A percentile compares a stretch with the other conserved stretches of the same genome.
phyloP scores from a whole-genome alignment of 31 red algal species.

The Pterothamnion heteromorphum region DNA sequence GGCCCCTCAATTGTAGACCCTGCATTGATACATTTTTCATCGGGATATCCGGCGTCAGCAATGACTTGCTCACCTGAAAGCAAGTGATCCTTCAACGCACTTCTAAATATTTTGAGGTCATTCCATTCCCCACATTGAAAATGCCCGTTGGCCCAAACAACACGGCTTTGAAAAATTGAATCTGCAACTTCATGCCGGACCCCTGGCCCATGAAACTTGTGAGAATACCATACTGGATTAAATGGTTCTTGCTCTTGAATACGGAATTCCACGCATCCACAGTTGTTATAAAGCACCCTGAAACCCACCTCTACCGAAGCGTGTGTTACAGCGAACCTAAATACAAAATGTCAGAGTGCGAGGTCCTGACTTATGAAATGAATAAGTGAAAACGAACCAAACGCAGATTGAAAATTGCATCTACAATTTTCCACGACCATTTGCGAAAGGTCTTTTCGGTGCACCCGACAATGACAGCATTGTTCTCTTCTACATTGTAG shows the following conservation, averaged over 20 bases:
- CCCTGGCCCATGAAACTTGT: not conserved
- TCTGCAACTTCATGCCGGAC: conserved; percentile 24
- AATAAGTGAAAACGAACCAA: not conserved
- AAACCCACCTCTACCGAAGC: not conserved
- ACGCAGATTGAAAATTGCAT: not conserved
- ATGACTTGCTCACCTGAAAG: not conserved
- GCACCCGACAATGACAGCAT: not conserved
- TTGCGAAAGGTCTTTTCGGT: conserved; percentile 22
- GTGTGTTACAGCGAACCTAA: not conserved
- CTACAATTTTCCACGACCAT: conserved; percentile 22
- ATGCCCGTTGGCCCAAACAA: not conserved
- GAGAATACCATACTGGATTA: not conserved
- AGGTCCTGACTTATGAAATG: not conserved
- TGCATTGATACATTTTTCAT: not conserved
- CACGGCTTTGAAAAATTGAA: not conserved
- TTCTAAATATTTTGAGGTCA: conserved; percentile 14
- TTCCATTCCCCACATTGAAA: not conserved
- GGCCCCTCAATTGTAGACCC: not conserved
- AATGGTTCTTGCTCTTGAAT: not conserved
- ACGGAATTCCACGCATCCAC: not conserved
- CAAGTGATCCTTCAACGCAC: not conserved
- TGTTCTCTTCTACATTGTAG: not conserved
- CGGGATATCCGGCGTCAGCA: conserved; percentile 21
- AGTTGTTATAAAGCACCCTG: not conserved
- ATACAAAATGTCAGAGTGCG: not conserved